Evolutionary conservation across 2,329 filamentous ascomycete species (phyloP).

Genomic region (Xylariomycetidae sp.): DNA sequence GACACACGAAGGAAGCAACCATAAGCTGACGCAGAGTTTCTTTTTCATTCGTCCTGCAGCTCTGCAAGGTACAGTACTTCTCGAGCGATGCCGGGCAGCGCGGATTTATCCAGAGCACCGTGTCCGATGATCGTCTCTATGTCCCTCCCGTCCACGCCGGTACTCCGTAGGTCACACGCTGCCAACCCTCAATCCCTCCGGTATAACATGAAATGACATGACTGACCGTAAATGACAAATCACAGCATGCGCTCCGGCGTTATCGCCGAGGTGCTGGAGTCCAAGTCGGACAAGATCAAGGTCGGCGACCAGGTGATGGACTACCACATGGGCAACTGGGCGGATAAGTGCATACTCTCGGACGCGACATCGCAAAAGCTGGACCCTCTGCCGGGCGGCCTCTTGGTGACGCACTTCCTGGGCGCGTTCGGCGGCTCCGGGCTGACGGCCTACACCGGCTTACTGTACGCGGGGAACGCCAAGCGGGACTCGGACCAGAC

Average conservation of each 20-base stretch:
- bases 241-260: constrained; percentile 24
- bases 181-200: too few relatives aligned
- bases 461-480: constrained; percentile 32
- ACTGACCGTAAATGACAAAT: too few relatives aligned
- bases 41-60: too few relatives aligned
- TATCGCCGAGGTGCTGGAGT: constrained; percentile 24
- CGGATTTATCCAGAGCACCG: constrained; percentile 22
- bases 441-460: constrained; percentile 42
- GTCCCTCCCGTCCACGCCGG: constrained; percentile 19
- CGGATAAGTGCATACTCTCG: constrained; percentile 19
- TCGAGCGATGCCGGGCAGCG: constrained; percentile 26
- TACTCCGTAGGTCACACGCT: too few relatives aligned
- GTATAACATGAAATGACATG: too few relatives aligned
- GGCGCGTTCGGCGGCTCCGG: constrained; percentile 25
- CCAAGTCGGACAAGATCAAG: constrained; percentile 13
- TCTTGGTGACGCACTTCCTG: constrained; percentile 22
- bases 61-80: constrained; percentile 22
- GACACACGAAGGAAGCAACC: too few relatives aligned
- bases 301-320: constrained; percentile 20
- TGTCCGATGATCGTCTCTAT: constrained; percentile 23
- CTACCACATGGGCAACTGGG: constrained; percentile 22
- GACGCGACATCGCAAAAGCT: constrained; percentile 15
- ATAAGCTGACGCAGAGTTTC: too few relatives aligned
- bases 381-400: constrained; percentile 13
- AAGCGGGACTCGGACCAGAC: constrained; percentile 35